Evolutionary conservation across 1,284 basidiomycete genomes (phyloP).

Genomic region (Apiotrichum montevideense): DNA sequence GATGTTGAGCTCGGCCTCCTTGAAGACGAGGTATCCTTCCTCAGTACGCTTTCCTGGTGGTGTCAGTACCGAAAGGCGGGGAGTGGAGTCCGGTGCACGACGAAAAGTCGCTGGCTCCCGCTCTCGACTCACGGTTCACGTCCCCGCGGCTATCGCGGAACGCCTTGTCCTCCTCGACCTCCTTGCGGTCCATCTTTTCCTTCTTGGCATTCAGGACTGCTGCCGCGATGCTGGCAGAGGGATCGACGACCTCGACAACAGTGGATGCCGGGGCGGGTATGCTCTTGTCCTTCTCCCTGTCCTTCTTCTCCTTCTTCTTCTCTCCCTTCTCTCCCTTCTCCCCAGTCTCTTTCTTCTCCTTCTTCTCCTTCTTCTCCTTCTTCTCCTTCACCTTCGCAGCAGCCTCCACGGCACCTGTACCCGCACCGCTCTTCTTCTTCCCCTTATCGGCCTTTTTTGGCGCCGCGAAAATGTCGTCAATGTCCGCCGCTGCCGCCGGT

Average conservation of each 20-base stretch:
- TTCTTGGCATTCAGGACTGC: slow-evolving; percentile 12
- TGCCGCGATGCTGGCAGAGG: slow-evolving; percentile 15
- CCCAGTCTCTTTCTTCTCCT: neutral
- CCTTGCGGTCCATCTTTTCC: slow-evolving; percentile 18
- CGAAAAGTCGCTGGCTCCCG: too few species aligned
- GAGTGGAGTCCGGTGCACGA: too few species aligned
- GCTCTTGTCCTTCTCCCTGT: slow-evolving; percentile 1
- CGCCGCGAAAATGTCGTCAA: slow-evolving; percentile 42
- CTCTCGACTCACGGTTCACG: slow-evolving; percentile 58
- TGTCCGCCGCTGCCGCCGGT: slow-evolving; percentile 13
- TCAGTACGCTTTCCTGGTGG: slow-evolving; percentile 67
- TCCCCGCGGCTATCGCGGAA: slow-evolving; percentile 74
- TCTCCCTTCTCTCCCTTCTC: neutral
- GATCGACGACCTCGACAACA: slow-evolving; percentile 31
- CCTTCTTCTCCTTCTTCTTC: slow-evolving; percentile 8
- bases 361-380: slow-evolving; percentile 5
- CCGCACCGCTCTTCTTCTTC: slow-evolving; percentile 24
- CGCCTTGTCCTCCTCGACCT: slow-evolving; percentile 50
- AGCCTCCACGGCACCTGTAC: slow-evolving; percentile 4
- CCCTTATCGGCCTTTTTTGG: slow-evolving; percentile 13
- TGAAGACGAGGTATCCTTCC: slow-evolving; percentile 77
- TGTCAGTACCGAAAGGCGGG: neutral
- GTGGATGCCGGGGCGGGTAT: neutral
- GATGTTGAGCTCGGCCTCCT: slow-evolving; percentile 78
- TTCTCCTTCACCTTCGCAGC: slow-evolving; percentile 22